Percentiles rank a stretch among this genome's conserved stretches.
Evolutionary conservation across 306 rosid species (phyloP).

Genomic region (Casuarina equisetifolia): DNA sequence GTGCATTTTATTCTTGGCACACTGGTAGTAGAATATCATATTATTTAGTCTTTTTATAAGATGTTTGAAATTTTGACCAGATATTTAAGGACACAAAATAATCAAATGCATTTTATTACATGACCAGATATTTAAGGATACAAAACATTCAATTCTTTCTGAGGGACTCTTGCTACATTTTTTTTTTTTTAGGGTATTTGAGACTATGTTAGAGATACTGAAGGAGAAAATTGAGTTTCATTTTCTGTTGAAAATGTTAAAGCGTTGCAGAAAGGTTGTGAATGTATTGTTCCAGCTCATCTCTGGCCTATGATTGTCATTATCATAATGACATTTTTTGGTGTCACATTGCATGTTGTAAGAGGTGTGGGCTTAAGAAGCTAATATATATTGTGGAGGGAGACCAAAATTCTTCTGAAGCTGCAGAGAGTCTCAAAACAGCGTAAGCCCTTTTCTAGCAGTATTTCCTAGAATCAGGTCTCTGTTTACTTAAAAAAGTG

Average conservation of each 20-base stretch:
- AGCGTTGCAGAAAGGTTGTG: neutral
- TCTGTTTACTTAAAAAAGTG: neutral
- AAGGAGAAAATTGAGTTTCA: too few species aligned
- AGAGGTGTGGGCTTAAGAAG: slow-evolving; percentile 94
- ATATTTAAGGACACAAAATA: too few species aligned
- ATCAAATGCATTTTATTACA: too few species aligned
- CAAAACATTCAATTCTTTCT: too few species aligned
- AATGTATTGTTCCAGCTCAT: neutral
- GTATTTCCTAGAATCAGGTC: neutral
- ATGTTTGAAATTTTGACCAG: too few species aligned
- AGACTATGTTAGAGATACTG: too few species aligned
- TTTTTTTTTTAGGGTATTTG: too few species aligned
- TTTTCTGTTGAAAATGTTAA: neutral
- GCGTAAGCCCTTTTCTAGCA: slow-evolving; percentile 53
- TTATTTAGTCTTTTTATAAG: too few species aligned
- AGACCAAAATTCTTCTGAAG: slow-evolving; percentile 91
- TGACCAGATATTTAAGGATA: too few species aligned
- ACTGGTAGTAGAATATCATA: too few species aligned
- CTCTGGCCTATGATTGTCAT: neutral
- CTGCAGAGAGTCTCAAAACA: slow-evolving; percentile 92
- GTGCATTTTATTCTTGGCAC: too few species aligned
- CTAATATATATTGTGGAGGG: slow-evolving; percentile 97
- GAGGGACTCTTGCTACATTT: too few species aligned
- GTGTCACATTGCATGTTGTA: slow-evolving; percentile 32
- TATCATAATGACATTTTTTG: slow-evolving; percentile 25